A percentile compares a stretch with the other conserved stretches of the same genome.
These are phyloP conservation scores for Furcasterigmium sp. DNA, from an alignment of 2,329 filamentous ascomycete genomes.

Conservation along the genomic window DNA sequence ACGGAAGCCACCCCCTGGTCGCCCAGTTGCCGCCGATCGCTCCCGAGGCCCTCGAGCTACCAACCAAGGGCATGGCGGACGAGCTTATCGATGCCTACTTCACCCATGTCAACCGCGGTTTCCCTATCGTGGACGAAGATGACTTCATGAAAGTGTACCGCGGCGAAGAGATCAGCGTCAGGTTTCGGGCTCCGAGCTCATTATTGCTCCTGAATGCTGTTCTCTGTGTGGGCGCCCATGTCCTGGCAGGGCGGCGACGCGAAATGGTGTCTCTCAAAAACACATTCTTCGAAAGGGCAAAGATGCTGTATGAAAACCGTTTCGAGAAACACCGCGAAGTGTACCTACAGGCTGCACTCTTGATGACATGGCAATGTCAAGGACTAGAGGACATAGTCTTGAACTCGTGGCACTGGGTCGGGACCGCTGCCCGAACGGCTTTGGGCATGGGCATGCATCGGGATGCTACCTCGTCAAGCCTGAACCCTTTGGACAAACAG, in stretches of 20 bases:
- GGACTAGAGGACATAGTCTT: slow-evolving; percentile 48
- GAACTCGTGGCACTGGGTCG: slow-evolving; percentile 48
- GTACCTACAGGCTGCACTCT: slow-evolving; percentile 47
- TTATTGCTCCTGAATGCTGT: slow-evolving; percentile 45
- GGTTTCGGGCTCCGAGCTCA: slow-evolving; percentile 26
- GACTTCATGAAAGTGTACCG: slow-evolving; percentile 45
- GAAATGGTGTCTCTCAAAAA: slow-evolving; percentile 34
- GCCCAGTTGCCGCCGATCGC: slow-evolving; percentile 33
- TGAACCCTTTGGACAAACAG: slow-evolving; percentile 24
- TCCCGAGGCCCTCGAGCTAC: slow-evolving; percentile 42
- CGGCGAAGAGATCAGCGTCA: slow-evolving; percentile 15
- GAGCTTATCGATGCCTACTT: slow-evolving; percentile 47
- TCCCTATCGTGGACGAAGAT: slow-evolving; percentile 46
- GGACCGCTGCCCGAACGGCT: slow-evolving; percentile 44
- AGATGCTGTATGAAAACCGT: slow-evolving; percentile 46
- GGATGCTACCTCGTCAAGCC: slow-evolving; percentile 20
- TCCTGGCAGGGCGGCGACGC: slow-evolving; percentile 31
- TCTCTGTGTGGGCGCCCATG: slow-evolving; percentile 46
- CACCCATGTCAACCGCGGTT: slow-evolving; percentile 42
- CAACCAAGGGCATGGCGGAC: slow-evolving; percentile 40
- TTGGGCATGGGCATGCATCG: slow-evolving; percentile 49
- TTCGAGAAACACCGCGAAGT: slow-evolving; percentile 48
- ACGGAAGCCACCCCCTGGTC: slow-evolving; percentile 23
- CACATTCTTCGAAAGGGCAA: slow-evolving; percentile 46
- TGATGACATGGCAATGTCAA: slow-evolving; percentile 51